Conservation (phyloP, 176 grass and related monocot species). For the Miscanthus lutarioriparius region DNA sequence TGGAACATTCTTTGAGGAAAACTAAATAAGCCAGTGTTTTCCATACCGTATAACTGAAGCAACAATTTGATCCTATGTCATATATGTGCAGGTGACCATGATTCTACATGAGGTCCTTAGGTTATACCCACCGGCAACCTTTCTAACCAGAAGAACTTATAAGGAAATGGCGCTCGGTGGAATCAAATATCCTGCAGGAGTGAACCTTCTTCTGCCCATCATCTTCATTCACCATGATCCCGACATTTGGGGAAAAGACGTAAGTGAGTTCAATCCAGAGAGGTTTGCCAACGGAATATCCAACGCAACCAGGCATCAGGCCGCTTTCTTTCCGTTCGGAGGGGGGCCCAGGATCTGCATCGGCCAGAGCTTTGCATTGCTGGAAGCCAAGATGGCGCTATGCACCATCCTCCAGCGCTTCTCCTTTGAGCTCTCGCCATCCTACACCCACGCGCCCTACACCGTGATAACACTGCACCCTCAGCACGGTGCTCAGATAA, state of each 20-base stretch:
- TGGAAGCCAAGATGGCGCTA: slow-evolving; percentile 65
- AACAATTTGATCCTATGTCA: neutral
- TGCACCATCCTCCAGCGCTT: slow-evolving; percentile 65
- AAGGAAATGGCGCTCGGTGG: slow-evolving; percentile 55
- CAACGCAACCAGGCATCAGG: slow-evolving; percentile 47
- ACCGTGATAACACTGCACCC: slow-evolving; percentile 58
- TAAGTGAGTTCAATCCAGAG: slow-evolving; percentile 59
- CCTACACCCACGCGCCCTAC: slow-evolving; percentile 56
- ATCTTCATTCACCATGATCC: slow-evolving; percentile 63
- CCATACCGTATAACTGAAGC: neutral
- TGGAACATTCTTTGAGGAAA: neutral
- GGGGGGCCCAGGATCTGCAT: slow-evolving; percentile 67
- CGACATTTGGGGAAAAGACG: slow-evolving; percentile 55
- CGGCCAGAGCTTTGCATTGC: slow-evolving; percentile 64
- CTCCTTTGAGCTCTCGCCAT: slow-evolving; percentile 57
- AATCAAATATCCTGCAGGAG: slow-evolving; percentile 55
- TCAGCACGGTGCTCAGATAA: slow-evolving; percentile 59
- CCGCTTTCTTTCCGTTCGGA: slow-evolving; percentile 59
- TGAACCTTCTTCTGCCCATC: slow-evolving; percentile 43
- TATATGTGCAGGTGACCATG: slow-evolving; percentile 52
- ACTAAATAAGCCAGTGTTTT: neutral
- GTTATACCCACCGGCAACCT: slow-evolving; percentile 47
- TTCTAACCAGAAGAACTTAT: slow-evolving; percentile 41
- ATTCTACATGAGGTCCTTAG: slow-evolving; percentile 70
- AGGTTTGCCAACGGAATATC: slow-evolving; percentile 69